Conservation (phyloP, 768 basidiomycete genomes). For the Leccinum aurantiacum region DNA sequence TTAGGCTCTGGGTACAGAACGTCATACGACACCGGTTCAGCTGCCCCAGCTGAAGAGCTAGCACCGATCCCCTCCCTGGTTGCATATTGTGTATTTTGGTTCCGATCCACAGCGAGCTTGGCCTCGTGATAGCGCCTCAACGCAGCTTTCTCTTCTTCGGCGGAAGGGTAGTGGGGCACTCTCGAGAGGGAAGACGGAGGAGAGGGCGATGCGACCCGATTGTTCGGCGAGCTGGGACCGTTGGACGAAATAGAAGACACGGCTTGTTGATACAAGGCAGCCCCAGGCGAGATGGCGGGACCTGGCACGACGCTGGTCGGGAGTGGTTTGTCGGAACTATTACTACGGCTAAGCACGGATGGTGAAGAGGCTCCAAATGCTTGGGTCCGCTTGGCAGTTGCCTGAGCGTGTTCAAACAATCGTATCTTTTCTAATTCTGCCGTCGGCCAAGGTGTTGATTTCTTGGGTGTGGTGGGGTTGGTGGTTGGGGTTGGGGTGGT, state of each 20-base stretch:
- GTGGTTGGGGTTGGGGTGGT: background rate
- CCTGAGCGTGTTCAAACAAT: conserved; percentile 69
- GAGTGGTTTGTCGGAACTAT: conserved; percentile 17
- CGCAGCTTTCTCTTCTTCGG: conserved; percentile 75
- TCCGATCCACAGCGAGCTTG: conserved; percentile 65
- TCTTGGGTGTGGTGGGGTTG: conserved; percentile 15
- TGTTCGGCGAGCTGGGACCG: conserved; percentile 16
- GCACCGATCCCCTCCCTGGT: conserved; percentile 19
- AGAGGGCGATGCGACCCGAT: conserved; percentile 32
- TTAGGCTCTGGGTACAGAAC: conserved; percentile 51
- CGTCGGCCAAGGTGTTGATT: conserved; percentile 47
- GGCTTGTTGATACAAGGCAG: conserved; percentile 44
- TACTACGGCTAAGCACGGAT: conserved; percentile 27
- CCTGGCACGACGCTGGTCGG: conserved; percentile 13
- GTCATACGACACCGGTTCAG: conserved; percentile 60
- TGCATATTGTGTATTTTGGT: conserved; percentile 41
- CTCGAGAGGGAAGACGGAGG: conserved; percentile 26
- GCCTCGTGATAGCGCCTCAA: conserved; percentile 68
- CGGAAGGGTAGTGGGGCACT: conserved; percentile 55
- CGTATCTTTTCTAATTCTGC: conserved; percentile 77
- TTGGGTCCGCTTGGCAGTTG: conserved; percentile 61
- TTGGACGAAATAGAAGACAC: conserved; percentile 40
- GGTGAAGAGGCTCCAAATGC: conserved; percentile 35
- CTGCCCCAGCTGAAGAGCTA: conserved; percentile 19
- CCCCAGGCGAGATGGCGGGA: conserved; percentile 40